Base-by-base conservation (phyloP, 257 asterid genomes). In the Apocynum venetum region DNA sequence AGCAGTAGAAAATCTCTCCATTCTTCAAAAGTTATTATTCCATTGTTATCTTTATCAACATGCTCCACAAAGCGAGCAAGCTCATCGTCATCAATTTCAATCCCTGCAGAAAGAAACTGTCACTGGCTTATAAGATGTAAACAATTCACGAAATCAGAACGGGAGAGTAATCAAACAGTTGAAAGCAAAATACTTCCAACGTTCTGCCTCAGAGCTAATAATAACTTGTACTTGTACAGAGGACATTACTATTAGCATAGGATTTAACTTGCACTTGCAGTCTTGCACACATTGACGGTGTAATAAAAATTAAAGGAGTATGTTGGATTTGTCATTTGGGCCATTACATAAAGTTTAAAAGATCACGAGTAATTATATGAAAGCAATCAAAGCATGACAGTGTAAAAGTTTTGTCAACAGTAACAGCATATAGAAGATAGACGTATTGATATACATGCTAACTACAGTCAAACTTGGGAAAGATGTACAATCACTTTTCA, bases 1-100 rank as follows among this genome's bases (percentile, higher is more conserved):
- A 93, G 97, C 65, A 96, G 88, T 52, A 96, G 90, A 83, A 96
- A 93, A 80, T 96, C 98, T 71, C 99, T 89, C 98, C 99, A 96
- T 83, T 96, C 99, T 85, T 93, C 97, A 55, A 96, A 96, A 69
- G 98, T 93, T 77, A 96, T 96, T 63, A 90, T 91, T 71, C 99
- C 99, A 65, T 93, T 89, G 78, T 93, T 96, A 84, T 96, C 97
- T 77, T 96, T 93, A 82, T 93, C 98, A 60, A 96, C 97, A 44
- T 89, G 97, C 83, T 96, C 99, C 74, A 96, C 99, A 83, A 96
- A 96, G 77, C 93, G 88, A 53, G 98, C 99, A 46, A 93, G 97
- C 83, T 96, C 98, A 36, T 90, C 89, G 77, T 93, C 99, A 72
- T 89, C 90, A 6, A 96, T 87, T 89, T 93, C 91, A 72, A 96